These are phyloP conservation scores for Sclerotinia glacialis DNA, from an alignment of 2,329 filamentous ascomycete genomes.

Conservation along the genomic window DNA sequence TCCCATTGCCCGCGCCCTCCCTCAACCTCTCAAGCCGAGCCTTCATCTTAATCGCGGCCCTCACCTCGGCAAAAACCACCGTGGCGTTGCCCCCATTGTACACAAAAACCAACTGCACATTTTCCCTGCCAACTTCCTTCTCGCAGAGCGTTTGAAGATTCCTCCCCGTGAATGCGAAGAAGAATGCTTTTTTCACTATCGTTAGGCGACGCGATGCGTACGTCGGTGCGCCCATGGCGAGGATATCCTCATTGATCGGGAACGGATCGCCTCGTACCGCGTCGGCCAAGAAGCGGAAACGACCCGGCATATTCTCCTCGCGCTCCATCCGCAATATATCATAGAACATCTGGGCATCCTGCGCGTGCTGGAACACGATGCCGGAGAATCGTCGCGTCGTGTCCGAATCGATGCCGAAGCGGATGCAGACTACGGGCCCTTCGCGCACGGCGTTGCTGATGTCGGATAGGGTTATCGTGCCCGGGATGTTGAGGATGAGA, in stretches of 20 bases:
- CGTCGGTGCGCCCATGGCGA: conserved; percentile 30
- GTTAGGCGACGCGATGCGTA: conserved; percentile 36
- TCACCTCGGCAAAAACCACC: conserved; percentile 36
- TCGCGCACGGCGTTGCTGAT: conserved; percentile 36
- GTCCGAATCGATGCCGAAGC: conserved; percentile 32
- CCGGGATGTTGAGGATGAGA: conserved; percentile 35
- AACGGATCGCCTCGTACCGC: conserved; percentile 31
- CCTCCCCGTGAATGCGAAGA: conserved; percentile 34
- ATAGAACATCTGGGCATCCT: conserved; percentile 31
- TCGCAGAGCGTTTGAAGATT: conserved; percentile 31
- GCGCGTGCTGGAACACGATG: conserved; percentile 36
- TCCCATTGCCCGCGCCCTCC: conserved; percentile 4
- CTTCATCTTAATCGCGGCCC: conserved; percentile 34
- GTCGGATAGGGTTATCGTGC: conserved; percentile 30
- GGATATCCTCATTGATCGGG: conserved; percentile 30
- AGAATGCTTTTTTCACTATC: conserved; percentile 37
- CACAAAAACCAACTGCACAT: conserved; percentile 32
- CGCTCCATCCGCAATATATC: conserved; percentile 28
- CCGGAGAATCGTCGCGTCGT: conserved; percentile 29
- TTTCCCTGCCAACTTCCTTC: conserved; percentile 31
- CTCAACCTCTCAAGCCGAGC: conserved; percentile 29
- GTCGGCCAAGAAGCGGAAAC: conserved; percentile 36
- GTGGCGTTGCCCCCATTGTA: conserved; percentile 40
- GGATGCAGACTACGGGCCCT: conserved; percentile 35
- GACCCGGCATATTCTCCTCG: conserved; percentile 23